Base-by-base conservation (phyloP, 2,329 filamentous ascomycete genomes). In the Triangularia verruculosa region DNA sequence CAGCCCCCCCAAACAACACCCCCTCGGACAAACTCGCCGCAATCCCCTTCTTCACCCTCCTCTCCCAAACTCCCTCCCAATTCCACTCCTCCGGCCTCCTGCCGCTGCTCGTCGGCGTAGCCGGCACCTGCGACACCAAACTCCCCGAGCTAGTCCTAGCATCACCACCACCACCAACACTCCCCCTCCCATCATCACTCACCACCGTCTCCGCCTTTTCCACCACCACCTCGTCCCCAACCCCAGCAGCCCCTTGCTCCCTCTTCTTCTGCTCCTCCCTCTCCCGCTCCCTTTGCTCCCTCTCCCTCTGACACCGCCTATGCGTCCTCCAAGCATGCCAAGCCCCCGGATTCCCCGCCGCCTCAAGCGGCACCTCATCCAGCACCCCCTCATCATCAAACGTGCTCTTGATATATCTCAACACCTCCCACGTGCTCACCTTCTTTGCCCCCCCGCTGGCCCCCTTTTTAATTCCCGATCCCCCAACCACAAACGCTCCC, bases 41-140 rank as follows among this genome's bases (percentile, higher is more conserved):
- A 52, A 97, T 86, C 17, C 90, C 90, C 74, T 89, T 91, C 75
- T 86, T 89, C 0, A 97, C 93, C 61, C 94, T 85, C 68, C 93
- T 89, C 74, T 96, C 91, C 94, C 94, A 99, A 0, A 98, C 94
- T 0, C 94, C 93, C 72, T 97, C 92, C 94, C 94, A 98, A 73
- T 96, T 96, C 94, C 94, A 98, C 71, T 96, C 90, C 6, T 90
- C 91, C 0, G 92, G 92, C 57, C 84, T 81, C 65, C 88, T 78
- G 7, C 88, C 78, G 7, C 39, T 47, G 17, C 39, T 47, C 39
- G 17, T 47, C 3, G 39, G 39, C 24, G 57, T 22, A 59, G 57
- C 22, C 17, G 57, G 57, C 24, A 43, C 17, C 25, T n/a, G n/a
- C n/a, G n/a, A n/a, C n/a, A 12, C 20, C 39, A 59, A 27, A 30